Percentiles rank a stretch among this genome's conserved stretches.
Conservation (phyloP, 352 stramenopile genomes). For the Pythium aristosporum region DNA sequence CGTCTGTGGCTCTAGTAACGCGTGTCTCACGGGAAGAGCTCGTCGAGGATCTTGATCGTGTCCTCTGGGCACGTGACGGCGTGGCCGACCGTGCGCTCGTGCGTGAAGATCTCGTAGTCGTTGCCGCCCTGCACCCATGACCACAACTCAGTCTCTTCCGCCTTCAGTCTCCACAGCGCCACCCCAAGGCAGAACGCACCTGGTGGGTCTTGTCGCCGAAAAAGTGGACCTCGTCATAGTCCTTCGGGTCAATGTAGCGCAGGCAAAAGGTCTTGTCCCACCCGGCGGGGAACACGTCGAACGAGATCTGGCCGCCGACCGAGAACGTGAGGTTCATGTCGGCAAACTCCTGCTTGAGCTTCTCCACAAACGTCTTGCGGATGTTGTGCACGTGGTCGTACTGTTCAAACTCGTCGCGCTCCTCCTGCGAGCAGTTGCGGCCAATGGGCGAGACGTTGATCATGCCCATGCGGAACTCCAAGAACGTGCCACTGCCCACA, state of each 20-base stretch:
- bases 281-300: slow-evolving; percentile 97
- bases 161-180: not conserved
- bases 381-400: slow-evolving; percentile 95
- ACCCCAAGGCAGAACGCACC: slow-evolving; percentile 12
- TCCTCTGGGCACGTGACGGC: slow-evolving; percentile 95
- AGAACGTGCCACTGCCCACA: slow-evolving; percentile 92
- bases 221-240: slow-evolving; percentile 99
- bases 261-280: slow-evolving; percentile 99
- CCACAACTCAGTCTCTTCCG: not conserved
- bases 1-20: not conserved
- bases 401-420: slow-evolving; percentile 98
- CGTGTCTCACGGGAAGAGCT: slow-evolving; percentile 89
- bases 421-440: slow-evolving; percentile 97
- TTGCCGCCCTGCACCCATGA: slow-evolving; percentile 88
- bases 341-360: slow-evolving; percentile 93
- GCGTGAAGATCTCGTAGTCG: slow-evolving; percentile 98
- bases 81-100: slow-evolving; percentile 96
- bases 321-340: slow-evolving; percentile 97
- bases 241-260: slow-evolving; percentile 87
- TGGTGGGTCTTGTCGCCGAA: slow-evolving; percentile 99
- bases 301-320: slow-evolving; percentile 98
- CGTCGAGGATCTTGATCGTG: slow-evolving; percentile 95
- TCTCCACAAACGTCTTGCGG: slow-evolving; percentile 95
- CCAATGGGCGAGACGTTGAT: slow-evolving; percentile 99
- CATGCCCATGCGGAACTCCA: slow-evolving; percentile 99